Conservation (phyloP, 306 rosid species). For the Pachyrhizus erosus region DNA sequence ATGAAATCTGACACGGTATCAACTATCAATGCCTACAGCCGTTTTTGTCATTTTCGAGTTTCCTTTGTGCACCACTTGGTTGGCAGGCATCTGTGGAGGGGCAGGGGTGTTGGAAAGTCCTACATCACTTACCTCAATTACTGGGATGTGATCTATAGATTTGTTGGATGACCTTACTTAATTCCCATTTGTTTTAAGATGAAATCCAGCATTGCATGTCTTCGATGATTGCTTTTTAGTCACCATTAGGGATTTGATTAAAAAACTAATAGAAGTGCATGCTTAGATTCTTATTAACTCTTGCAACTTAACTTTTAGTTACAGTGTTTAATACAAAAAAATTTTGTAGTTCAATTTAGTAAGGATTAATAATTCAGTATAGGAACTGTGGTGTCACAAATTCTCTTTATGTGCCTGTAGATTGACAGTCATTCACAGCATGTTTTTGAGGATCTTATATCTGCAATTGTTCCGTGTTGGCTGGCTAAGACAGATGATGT, state of each 20-base stretch:
- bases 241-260: constrained; percentile 1
- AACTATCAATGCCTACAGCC: neutral
- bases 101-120: neutral
- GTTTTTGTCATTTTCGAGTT: neutral
- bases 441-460: constrained; percentile 83
- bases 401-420: constrained; percentile 51
- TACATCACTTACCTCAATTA: neutral
- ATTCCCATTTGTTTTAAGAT: neutral
- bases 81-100: neutral
- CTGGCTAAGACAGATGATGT: constrained; percentile 68
- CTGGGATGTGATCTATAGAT: neutral
- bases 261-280: neutral
- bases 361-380: neutral
- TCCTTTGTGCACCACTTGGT: neutral
- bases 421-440: constrained; percentile 77
- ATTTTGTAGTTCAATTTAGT: neutral
- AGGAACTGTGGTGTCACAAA: constrained; percentile 3
- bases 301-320: neutral
- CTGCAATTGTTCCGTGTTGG: constrained; percentile 94
- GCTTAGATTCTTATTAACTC: constrained; percentile 17
- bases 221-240: neutral
- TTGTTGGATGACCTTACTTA: neutral
- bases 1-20: neutral
- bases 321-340: neutral
- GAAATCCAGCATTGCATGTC: neutral